Conservation (phyloP, 2,329 filamentous ascomycete species). For the Cladobotryum protrusum region DNA sequence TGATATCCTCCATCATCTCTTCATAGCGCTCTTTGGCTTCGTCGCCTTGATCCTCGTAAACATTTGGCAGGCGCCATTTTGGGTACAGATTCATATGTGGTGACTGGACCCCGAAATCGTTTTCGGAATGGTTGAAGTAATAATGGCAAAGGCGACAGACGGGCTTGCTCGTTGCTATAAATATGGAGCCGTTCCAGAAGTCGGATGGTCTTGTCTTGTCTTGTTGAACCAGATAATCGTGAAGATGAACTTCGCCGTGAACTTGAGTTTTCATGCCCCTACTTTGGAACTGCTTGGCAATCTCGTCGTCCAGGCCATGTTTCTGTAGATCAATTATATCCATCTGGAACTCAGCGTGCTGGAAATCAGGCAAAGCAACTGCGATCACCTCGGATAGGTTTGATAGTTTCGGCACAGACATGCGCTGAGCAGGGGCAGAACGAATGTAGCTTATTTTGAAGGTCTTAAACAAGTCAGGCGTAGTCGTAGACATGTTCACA, state of each 20-base stretch:
- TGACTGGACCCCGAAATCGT: constrained; percentile 18
- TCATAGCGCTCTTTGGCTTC: background rate
- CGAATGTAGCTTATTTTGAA: constrained; percentile 19
- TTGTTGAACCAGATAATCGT: constrained; percentile 14
- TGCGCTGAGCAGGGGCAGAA: constrained; percentile 13
- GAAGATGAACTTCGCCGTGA: constrained; percentile 26
- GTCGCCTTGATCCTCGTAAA: constrained; percentile 10
- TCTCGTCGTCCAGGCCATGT: constrained; percentile 13
- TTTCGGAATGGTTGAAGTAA: constrained; percentile 19
- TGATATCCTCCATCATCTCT: constrained; percentile 16
- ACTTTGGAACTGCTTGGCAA: constrained; percentile 11
- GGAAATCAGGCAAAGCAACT: background rate
- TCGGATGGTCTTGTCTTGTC: background rate
- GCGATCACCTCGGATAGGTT: constrained; percentile 5
- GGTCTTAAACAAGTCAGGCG: constrained; percentile 21
- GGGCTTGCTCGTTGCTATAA: background rate
- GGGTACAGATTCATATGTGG: constrained; percentile 29
- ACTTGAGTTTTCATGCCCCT: constrained; percentile 19
- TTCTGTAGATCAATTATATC: constrained; percentile 14
- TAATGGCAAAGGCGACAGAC: constrained; percentile 19
- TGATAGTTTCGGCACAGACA: background rate
- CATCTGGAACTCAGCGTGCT: background rate
- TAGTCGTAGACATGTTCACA: constrained; percentile 7
- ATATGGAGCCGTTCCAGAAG: constrained; percentile 17
- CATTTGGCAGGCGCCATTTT: constrained; percentile 28